Evolutionary conservation across 306 rosid species (phyloP).

Genomic region (Trifolium repens): DNA sequence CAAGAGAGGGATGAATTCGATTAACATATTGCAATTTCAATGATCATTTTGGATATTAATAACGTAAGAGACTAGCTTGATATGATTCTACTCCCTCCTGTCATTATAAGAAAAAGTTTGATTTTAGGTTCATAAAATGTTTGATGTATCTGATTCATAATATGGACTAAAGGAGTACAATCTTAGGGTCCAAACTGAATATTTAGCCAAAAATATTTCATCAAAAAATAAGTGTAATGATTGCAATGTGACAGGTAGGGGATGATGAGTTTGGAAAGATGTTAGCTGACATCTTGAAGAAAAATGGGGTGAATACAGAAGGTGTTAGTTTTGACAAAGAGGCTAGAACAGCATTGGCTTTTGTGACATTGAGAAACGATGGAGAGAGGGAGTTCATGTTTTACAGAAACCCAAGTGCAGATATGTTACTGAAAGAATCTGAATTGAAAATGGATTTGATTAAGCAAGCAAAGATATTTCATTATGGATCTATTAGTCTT

Average conservation of each 20-base stretch:
- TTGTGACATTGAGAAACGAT: slow-evolving; percentile 61
- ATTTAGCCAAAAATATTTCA: neutral
- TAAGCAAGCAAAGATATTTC: slow-evolving; percentile 62
- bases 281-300: slow-evolving; percentile 60
- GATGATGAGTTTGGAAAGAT: slow-evolving; percentile 75
- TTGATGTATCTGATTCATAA: no score
- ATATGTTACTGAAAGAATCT: slow-evolving; percentile 64
- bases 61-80: neutral
- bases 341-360: slow-evolving; percentile 79
- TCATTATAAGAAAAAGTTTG: no score
- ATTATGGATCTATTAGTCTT: slow-evolving; percentile 72
- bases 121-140: no score
- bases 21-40: neutral
- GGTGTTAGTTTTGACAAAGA: slow-evolving; percentile 57
- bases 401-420: slow-evolving; percentile 76
- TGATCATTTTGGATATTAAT: neutral
- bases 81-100: no score
- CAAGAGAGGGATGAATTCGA: neutral
- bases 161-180: no score
- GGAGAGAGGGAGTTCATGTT: slow-evolving; percentile 87
- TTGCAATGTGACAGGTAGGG: slow-evolving; percentile 52
- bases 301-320: slow-evolving; percentile 56
- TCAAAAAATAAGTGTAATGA: neutral
- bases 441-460: slow-evolving; percentile 59
- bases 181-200: neutral